phyloP scores from a whole-genome alignment of 179 eudicot species.

The Silene vulgaris region DNA sequence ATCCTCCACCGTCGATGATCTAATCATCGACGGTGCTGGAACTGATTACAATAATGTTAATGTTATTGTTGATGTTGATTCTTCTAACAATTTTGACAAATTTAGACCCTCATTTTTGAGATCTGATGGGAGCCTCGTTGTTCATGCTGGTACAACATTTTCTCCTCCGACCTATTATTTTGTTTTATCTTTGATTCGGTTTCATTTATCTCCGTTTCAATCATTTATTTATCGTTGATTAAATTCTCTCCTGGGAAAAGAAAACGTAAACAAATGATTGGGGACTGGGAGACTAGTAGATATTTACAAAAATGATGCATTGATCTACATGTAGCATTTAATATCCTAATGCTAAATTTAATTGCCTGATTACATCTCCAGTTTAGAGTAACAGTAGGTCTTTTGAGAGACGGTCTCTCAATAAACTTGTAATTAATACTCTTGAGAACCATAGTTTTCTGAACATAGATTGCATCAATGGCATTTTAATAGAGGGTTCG shows the following conservation, averaged over 20 bases:
- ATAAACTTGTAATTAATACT: no score
- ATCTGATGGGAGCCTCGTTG: slow-evolving; percentile 70
- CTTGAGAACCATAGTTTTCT: no score
- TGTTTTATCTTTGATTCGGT: background rate
- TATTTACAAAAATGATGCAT: background rate
- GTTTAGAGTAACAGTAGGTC: no score
- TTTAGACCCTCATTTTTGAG: slow-evolving; percentile 51
- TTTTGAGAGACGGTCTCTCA: no score
- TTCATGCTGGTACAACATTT: slow-evolving; percentile 76
- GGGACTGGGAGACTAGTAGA: background rate
- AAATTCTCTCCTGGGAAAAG: no score
- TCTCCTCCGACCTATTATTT: no score
- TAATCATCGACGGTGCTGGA: slow-evolving; percentile 24
- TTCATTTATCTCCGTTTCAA: no score
- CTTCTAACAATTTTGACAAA: slow-evolving; percentile 18
- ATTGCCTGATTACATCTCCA: background rate
- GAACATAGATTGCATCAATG: no score
- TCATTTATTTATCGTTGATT: no score
- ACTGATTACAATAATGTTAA: background rate
- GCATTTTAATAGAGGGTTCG: no score
- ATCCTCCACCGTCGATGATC: slow-evolving; percentile 13
- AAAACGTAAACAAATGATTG: background rate
- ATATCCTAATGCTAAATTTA: no score
- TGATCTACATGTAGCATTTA: background rate
- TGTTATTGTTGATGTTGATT: slow-evolving; percentile 21